Base-by-base conservation (phyloP, 495 filamentous ascomycete species). In the Xylaria telfairii region DNA sequence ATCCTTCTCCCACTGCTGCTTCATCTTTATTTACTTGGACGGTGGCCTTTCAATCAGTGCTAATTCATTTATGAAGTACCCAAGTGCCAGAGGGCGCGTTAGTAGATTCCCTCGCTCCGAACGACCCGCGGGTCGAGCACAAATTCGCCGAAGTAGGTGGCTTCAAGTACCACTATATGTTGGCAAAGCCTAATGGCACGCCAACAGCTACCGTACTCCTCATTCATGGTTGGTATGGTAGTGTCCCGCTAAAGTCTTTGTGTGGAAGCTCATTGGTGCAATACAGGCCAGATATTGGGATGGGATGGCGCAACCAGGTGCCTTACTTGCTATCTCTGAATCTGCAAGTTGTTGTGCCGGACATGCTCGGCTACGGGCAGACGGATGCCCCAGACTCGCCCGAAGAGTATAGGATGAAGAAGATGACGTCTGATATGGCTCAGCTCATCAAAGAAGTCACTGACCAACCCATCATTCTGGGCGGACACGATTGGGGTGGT, bases 401-500 rank as follows among this genome's bases (percentile, higher is more conserved):
- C 13, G 78, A 82, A 13, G 81, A 86, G 42, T 96, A 95, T 81
- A 87, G 87, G 13, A 84, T 87, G 77, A 95, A 94, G 77, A 87
- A 85, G 53, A 87, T 89, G 68, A 87, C 92, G 26, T 86, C 90
- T 51, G 92, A 95, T 75, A 87, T 96, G 73, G 88, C 86, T 26
- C 85, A 89, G 26, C 80, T 95, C 26, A 83, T 88, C 26, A 84
- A 85, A 56, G 61, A 74, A 24, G 37, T 67, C 26, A 79, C 73
- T 21, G 72, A 75, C 41, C 69, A 78, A 65, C 77, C 77, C 24
- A 76, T 82, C 30, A 77, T 96, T 34, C 84, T 97, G 15, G 91
- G 92, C 17, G 94, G 93, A 9, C 94, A 97, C 77, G 94, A 97
- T 79, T 97, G 94, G 95, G 93, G 90, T 75, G 84, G 82, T 54